phyloP scores from a whole-genome alignment of 2,329 filamentous ascomycete genomes.

The Cladosporium sp. region DNA sequence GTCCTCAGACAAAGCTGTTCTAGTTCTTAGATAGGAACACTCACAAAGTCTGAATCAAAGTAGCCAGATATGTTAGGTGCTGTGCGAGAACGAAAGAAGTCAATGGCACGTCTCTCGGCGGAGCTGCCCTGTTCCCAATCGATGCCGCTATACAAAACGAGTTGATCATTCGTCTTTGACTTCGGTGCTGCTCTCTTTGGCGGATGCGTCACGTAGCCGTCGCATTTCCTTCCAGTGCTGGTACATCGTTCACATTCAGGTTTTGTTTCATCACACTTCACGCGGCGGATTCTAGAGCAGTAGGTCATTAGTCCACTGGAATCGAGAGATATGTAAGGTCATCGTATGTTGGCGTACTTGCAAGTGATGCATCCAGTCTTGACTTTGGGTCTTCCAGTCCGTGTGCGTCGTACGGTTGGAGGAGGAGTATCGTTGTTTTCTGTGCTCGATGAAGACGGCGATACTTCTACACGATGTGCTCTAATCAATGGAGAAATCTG shows the following conservation, averaged over 20 bases:
- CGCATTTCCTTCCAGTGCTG: conserved; percentile 5
- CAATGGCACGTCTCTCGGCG: conserved; percentile 54
- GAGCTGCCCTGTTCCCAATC: conserved; percentile 62
- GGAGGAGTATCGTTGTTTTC: neutral
- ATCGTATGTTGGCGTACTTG: conserved; percentile 41
- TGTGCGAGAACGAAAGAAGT: conserved; percentile 25
- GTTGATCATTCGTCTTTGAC: neutral
- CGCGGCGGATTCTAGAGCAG: conserved; percentile 25
- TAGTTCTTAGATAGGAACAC: neutral
- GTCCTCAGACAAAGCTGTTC: no score
- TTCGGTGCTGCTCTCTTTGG: conserved; percentile 60
- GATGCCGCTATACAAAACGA: conserved; percentile 52
- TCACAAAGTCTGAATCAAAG: conserved; percentile 22
- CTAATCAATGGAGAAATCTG: neutral
- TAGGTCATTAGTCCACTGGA: neutral
- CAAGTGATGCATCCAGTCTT: conserved; percentile 12
- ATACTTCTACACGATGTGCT: neutral
- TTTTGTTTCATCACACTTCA: conserved; percentile 53
- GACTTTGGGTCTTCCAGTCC: conserved; percentile 9
- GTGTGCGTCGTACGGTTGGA: neutral
- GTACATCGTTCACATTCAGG: conserved; percentile 1
- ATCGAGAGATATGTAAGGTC: neutral
- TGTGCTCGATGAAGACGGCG: neutral
- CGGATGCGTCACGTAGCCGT: conserved; percentile 57
- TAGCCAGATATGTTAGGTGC: conserved; percentile 20